Evolutionary conservation across 495 filamentous ascomycete genomes (phyloP).

Genomic region (Pyronema domesticum): DNA sequence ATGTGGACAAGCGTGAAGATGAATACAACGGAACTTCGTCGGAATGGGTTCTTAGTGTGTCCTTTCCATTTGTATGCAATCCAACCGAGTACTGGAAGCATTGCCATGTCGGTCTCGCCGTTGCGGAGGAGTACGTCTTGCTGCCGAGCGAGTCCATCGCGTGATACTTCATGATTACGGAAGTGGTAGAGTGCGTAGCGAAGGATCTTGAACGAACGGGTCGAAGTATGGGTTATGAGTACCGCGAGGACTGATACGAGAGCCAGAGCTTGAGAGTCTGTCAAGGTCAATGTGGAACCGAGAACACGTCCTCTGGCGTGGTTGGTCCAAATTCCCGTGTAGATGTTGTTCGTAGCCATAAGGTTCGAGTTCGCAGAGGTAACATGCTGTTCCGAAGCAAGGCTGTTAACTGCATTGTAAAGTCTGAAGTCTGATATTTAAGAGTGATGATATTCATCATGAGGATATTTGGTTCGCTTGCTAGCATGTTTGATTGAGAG

Average conservation of each 20-base stretch:
- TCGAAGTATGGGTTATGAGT: neutral
- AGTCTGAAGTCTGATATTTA: too few relatives aligned
- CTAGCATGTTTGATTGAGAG: too few relatives aligned
- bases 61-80: neutral
- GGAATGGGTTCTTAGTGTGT: neutral
- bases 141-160: constrained; percentile 1
- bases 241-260: neutral
- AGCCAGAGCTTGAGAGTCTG: neutral
- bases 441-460: too few relatives aligned
- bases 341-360: neutral
- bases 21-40: neutral
- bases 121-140: neutral
- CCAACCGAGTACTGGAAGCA: neutral
- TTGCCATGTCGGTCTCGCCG: neutral
- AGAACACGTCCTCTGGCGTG: neutral
- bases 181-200: neutral
- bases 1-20: neutral
- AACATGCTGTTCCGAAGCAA: too few relatives aligned
- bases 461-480: too few relatives aligned
- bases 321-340: neutral
- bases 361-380: too few relatives aligned
- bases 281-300: neutral
- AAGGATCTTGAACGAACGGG: neutral
- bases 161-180: neutral
- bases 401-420: too few relatives aligned